Conservation (phyloP, 495 filamentous ascomycete genomes). For the Tuber umbilicatum region DNA sequence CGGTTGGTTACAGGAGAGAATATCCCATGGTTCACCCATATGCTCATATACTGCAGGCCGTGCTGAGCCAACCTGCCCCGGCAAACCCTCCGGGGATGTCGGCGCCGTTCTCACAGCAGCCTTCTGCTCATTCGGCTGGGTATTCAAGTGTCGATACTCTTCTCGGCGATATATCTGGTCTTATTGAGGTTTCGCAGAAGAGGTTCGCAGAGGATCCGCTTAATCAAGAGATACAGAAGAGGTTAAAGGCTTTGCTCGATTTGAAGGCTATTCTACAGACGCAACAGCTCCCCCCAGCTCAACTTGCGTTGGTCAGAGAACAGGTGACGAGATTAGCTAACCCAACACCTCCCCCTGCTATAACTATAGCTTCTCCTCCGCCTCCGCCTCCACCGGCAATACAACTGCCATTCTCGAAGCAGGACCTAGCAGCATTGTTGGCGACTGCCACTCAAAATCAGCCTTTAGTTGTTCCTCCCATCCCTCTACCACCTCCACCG, state of each 20-base stretch:
- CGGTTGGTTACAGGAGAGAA: slow-evolving; percentile 39
- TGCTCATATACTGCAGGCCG: slow-evolving; percentile 29
- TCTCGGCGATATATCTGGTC: slow-evolving; percentile 69
- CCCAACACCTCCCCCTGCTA: slow-evolving; percentile 48
- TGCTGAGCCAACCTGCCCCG: slow-evolving; percentile 45
- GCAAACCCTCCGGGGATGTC: slow-evolving; percentile 42
- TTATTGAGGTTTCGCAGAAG: slow-evolving; percentile 62
- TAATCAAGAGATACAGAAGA: slow-evolving; percentile 66
- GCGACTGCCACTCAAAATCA: slow-evolving; percentile 40
- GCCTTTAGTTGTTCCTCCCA: slow-evolving; percentile 42
- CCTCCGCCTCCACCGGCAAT: slow-evolving; percentile 44
- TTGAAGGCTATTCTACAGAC: slow-evolving; percentile 72
- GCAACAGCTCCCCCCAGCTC: slow-evolving; percentile 69
- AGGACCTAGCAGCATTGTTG: slow-evolving; percentile 40
- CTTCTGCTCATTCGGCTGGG: slow-evolving; percentile 31
- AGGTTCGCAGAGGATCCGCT: slow-evolving; percentile 66
- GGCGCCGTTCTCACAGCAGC: slow-evolving; percentile 37
- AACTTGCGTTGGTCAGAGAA: slow-evolving; percentile 71
- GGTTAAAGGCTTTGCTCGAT: slow-evolving; percentile 77
- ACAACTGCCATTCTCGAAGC: slow-evolving; percentile 41
- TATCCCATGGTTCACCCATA: slow-evolving; percentile 24
- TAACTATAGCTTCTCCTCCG: slow-evolving; percentile 44
- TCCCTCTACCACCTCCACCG: slow-evolving; percentile 39
- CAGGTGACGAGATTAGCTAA: slow-evolving; percentile 66
- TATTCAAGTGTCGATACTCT: slow-evolving; percentile 60